Percentiles rank a stretch among this genome's conserved stretches.
phyloP scores from a whole-genome alignment of 2,329 filamentous ascomycete species.

The Fusarium sp. region DNA sequence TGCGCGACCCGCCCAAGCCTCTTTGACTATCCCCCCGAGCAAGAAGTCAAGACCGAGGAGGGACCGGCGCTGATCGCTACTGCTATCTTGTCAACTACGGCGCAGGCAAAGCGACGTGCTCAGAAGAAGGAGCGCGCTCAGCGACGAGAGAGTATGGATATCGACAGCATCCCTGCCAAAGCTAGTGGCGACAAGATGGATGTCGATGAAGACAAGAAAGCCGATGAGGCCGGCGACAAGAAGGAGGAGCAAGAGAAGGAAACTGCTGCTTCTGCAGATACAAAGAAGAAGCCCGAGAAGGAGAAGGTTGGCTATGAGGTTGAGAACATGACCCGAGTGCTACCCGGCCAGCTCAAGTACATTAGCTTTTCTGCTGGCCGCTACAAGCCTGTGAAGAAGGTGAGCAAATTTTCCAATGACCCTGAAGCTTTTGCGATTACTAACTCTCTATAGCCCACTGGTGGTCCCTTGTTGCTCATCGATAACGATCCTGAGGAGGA shows the following conservation, averaged over 20 bases:
- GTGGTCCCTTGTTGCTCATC: constrained; percentile 89
- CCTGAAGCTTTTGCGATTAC: constrained; percentile 4
- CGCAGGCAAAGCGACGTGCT: constrained; percentile 93
- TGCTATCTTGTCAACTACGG: constrained; percentile 94
- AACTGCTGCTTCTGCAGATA: constrained; percentile 61
- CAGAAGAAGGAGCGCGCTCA: constrained; percentile 94
- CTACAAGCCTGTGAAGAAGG: constrained; percentile 92
- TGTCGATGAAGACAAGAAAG: constrained; percentile 73
- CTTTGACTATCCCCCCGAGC: constrained; percentile 97
- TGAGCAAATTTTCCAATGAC: constrained; percentile 55
- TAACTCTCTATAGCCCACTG: constrained; percentile 76
- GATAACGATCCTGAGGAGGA: constrained; percentile 84
- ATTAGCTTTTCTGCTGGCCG: constrained; percentile 91
- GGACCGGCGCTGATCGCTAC: constrained; percentile 94
- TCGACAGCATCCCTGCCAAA: constrained; percentile 77
- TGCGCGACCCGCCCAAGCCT: constrained; percentile 93
- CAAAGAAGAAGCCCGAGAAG: constrained; percentile 92
- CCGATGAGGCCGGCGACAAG: constrained; percentile 67
- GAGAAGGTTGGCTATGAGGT: constrained; percentile 97
- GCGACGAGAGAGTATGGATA: constrained; percentile 93
- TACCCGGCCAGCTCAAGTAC: constrained; percentile 93
- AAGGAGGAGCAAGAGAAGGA: constrained; percentile 73
- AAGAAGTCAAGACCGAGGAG: constrained; percentile 94
- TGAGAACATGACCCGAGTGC: constrained; percentile 95
- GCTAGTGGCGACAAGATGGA: constrained; percentile 89